Evolutionary conservation across 1,139 yeast genomes (phyloP), one percentile per base, ranked within the genome.

Genomic region (Kurtzmaniella quercitrusa): DNA sequence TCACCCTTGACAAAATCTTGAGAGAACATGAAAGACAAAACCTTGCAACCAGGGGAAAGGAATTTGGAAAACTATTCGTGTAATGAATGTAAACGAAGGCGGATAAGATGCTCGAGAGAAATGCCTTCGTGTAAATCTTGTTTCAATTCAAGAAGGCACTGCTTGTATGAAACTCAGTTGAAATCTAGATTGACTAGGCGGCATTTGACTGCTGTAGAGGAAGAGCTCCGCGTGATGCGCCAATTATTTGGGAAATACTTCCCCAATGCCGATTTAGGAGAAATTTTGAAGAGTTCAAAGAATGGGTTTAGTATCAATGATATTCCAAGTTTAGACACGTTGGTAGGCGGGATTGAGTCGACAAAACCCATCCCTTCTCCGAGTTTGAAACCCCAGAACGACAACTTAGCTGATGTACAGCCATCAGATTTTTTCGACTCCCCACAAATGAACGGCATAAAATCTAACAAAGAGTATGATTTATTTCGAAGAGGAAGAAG

Each of bases 161-260:
- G 58, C 37, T 41, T 55, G 1, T 54, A 55, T 37, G 50, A 51
- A 38, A 46, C 44, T n/a, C 52, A 52, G 16, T 40, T 46, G 16
- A 48, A 48, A 41, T 53, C 56, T 8, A 57, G 58, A 5, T 42
- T 55, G 37, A 55, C 59, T 2, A 48, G 59, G 36, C 53, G 50
- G 34, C 57, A 55, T 42, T 43, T 55, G 21, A 54, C 59, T 9
- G 56, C 53, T 40, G 56, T 55, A 8, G 58, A 55, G 39, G 54
- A 52, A 41, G 57, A 55, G 40, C 44, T 43, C n/a, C 25, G 25
- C 25, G 10, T 23, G 9, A 23, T 23, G 25, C 25, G 25, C 7
- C 25, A 23, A 23, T 23, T 23, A 10, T 23, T 23, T 10, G 25
- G 25, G 7, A 23, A 23, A 10, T 23, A 23, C 25, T 23, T 23